Percentiles rank a stretch among this genome's conserved stretches.
phyloP scores from a whole-genome alignment of 1,284 basidiomycete genomes.

The Cutaneotrichosporon mucoides region DNA sequence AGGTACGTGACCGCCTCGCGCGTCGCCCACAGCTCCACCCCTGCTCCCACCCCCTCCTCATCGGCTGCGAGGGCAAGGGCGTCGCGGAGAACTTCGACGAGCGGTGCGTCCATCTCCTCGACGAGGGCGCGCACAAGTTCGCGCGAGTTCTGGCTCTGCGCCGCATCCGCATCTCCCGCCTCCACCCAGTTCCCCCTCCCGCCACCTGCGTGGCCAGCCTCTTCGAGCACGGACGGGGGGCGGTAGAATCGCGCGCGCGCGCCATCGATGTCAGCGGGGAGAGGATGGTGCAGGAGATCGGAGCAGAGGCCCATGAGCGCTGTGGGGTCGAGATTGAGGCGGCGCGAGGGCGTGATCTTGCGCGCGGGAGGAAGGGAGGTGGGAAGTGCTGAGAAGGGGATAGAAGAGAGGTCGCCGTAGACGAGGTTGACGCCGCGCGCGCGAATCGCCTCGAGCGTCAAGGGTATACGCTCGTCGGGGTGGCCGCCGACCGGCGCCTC shows the following conservation, averaged over 20 bases:
- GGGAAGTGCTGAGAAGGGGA: slow-evolving; percentile 47
- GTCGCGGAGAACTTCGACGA: slow-evolving; percentile 62
- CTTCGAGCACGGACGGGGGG: slow-evolving; percentile 21
- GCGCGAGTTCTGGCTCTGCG: slow-evolving; percentile 40
- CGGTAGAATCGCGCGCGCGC: slow-evolving; percentile 62
- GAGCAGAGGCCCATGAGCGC: slow-evolving; percentile 75
- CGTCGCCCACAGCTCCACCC: slow-evolving; percentile 71
- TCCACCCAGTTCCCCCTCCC: slow-evolving; percentile 54
- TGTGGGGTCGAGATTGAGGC: slow-evolving; percentile 74
- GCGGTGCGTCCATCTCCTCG: slow-evolving; percentile 65
- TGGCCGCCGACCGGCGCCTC: slow-evolving; percentile 47
- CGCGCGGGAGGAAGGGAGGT: slow-evolving; percentile 64
- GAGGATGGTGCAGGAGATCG: slow-evolving; percentile 68
- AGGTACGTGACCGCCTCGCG: slow-evolving; percentile 59
- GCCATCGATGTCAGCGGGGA: slow-evolving; percentile 56
- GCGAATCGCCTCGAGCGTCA: slow-evolving; percentile 54
- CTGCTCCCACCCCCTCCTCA: not conserved
- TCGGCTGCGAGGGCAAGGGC: slow-evolving; percentile 20
- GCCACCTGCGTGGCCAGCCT: slow-evolving; percentile 17
- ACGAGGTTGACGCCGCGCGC: slow-evolving; percentile 55
- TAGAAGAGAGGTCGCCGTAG: slow-evolving; percentile 57
- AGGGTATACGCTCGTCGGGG: slow-evolving; percentile 57
- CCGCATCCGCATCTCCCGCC: slow-evolving; percentile 12
- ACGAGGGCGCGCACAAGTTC: slow-evolving; percentile 38
- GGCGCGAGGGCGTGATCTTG: slow-evolving; percentile 54